A percentile compares a stretch with the other conserved stretches of the same genome.
Evolutionary conservation across 1,284 basidiomycete genomes (phyloP).

Genomic region (Volvariella volvacea): DNA sequence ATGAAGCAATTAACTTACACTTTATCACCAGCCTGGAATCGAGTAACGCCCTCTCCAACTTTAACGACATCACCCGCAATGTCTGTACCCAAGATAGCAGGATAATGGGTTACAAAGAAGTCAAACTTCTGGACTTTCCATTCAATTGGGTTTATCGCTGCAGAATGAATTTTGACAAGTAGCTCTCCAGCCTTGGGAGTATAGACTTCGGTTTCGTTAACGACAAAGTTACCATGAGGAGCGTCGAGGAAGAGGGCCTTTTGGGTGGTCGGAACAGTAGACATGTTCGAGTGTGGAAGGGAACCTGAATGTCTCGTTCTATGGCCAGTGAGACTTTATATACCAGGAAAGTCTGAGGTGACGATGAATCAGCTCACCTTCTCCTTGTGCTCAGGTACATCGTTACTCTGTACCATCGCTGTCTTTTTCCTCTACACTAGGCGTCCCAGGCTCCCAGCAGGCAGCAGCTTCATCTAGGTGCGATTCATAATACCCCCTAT

Average conservation of each 20-base stretch:
- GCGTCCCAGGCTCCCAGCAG: no score
- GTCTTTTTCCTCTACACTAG: no score
- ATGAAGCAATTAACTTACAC: slow-evolving; percentile 16
- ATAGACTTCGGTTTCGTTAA: slow-evolving; percentile 12
- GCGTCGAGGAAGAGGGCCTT: slow-evolving; percentile 5
- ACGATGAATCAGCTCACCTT: no score
- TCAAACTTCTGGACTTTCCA: slow-evolving; percentile 29
- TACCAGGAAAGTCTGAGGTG: no score
- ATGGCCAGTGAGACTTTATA: no score
- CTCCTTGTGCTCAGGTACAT: no score
- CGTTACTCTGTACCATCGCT: no score
- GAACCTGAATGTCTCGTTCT: no score
- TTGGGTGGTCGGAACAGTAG: no score
- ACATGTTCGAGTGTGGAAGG: no score
- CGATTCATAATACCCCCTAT: no score
- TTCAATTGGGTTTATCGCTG: slow-evolving; percentile 36
- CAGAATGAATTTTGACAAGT: slow-evolving; percentile 31
- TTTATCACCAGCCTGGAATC: slow-evolving; percentile 17
- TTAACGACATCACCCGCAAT: slow-evolving; percentile 21
- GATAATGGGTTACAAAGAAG: slow-evolving; percentile 23
- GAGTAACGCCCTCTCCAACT: slow-evolving; percentile 17
- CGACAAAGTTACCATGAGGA: slow-evolving; percentile 9
- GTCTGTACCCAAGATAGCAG: slow-evolving; percentile 34
- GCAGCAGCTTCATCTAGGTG: no score
- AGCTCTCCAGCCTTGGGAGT: slow-evolving; percentile 30